Conservation (phyloP, 371 early-diverging fungal genomes). For the Saksenaea vasiformis region DNA sequence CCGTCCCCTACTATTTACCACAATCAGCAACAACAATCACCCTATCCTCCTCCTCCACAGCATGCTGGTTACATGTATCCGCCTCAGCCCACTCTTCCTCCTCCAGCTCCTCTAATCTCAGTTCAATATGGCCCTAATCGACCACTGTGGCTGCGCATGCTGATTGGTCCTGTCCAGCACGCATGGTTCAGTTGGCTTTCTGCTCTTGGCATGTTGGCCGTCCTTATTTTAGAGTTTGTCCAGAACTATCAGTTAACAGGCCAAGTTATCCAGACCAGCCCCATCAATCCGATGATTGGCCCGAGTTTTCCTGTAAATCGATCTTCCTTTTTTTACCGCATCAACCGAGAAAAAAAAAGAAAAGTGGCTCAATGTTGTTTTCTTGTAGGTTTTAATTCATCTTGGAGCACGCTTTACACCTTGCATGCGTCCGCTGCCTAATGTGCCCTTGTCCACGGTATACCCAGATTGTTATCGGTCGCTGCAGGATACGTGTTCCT, state of each 20-base stretch:
- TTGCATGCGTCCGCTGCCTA: conserved; percentile 57
- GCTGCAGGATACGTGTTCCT: conserved; percentile 37
- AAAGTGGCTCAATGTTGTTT: background rate
- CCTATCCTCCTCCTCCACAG: background rate
- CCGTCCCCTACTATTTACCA: background rate
- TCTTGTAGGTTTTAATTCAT: conserved; percentile 49
- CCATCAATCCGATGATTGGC: conserved; percentile 68
- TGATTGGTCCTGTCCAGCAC: conserved; percentile 36
- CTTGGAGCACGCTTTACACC: conserved; percentile 64
- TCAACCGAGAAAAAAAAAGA: conserved; percentile 1
- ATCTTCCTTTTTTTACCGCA: too few relatives aligned
- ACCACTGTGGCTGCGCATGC: conserved; percentile 10
- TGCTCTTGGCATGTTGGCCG: conserved; percentile 53
- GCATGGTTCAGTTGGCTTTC: conserved; percentile 60
- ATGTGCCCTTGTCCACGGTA: conserved; percentile 11
- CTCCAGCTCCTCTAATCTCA: background rate
- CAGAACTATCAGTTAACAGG: conserved; percentile 56
- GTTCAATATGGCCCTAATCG: background rate
- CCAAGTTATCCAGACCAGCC: conserved; percentile 49
- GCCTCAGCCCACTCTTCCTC: background rate
- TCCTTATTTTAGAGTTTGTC: conserved; percentile 58
- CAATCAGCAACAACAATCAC: background rate
- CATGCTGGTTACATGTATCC: background rate
- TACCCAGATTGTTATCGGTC: conserved; percentile 27
- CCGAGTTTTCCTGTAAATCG: conserved; percentile 55